Percentiles rank a stretch among this genome's conserved stretches.
These are phyloP conservation scores for Dothideomycetes sp. DNA, from an alignment of 2,329 filamentous ascomycete genomes.

Conservation along the genomic window DNA sequence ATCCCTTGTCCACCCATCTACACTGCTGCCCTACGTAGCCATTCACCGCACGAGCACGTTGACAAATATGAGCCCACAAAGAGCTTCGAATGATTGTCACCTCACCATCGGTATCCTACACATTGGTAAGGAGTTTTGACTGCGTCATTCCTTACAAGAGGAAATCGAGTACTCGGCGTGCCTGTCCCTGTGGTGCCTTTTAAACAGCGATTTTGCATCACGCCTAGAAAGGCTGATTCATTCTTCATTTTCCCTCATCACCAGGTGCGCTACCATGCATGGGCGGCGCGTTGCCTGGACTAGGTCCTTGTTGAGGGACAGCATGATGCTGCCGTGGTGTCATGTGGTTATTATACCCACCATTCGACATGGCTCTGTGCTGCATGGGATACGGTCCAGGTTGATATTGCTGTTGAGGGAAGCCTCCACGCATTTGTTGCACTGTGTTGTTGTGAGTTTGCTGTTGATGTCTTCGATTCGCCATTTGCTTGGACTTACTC, in stretches of 20 bases:
- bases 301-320: slow-evolving; percentile 18
- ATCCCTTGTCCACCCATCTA: background rate
- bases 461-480: background rate
- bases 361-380: slow-evolving; percentile 19
- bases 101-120: no score
- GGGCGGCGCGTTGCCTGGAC: slow-evolving; percentile 15
- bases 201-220: background rate
- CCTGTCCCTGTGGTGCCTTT: background rate
- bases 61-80: background rate
- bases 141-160: background rate
- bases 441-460: slow-evolving; percentile 10
- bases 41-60: background rate
- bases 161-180: background rate
- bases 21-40: background rate
- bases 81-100: no score
- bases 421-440: slow-evolving; percentile 8
- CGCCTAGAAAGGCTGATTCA: background rate
- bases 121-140: no score
- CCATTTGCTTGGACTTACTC: slow-evolving; percentile 6
- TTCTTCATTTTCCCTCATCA: slow-evolving; percentile 20
- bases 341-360: slow-evolving; percentile 17
- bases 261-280: slow-evolving; percentile 13
- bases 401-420: slow-evolving; percentile 9
- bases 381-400: slow-evolving; percentile 11
- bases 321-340: slow-evolving; percentile 22